Base-by-base conservation (phyloP, 1,284 basidiomycete species). In the Cryptococcus maquisensis region DNA sequence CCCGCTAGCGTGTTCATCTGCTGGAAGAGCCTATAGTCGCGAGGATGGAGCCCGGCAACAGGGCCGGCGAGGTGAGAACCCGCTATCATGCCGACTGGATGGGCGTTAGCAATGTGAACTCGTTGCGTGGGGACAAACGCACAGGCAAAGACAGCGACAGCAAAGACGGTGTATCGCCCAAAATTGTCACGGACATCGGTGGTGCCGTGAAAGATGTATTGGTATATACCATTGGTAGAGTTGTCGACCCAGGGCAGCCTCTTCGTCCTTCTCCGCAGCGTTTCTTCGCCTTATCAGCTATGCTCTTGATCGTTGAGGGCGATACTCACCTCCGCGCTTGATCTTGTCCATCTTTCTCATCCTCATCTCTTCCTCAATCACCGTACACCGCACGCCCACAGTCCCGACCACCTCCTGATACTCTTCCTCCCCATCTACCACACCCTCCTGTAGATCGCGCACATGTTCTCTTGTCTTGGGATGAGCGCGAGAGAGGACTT, bases 1-100 rank as follows among this genome's bases (percentile, higher is more conserved):
- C 59, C 36, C 3, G 66, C 68, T 8, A 72, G 52, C 4, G 59
- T 66, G 53, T 72, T 70, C 64, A 68, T 66, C 55, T 59, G 54
- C 3, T 50, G 44, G 52, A 67, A 72, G 10, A 69, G 52, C 43
- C 62, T 61, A 37, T 54, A 55, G 49, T 71, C 69, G 16, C 69
- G 41, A 3, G 65, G 55, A 52, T 66, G 58, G 13, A 67, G 57
- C 13, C 63, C 64, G 6, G 40, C 13, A 13, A 56, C 57, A 21
- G 47, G 43, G n/a, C 47, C 44, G 42, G 45, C 60, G 9, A 64
- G 49, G 24, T 62, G 57, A 2, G 65, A 55, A 4, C 65, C 63
- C n/a, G 60, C 54, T 6, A 65, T 52, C 3, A 70, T 21, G 13
- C 69, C 69, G 39, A 69, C 69, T 72, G 47, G 4, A 20, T 39